Conservation (phyloP, 2,329 filamentous ascomycete genomes). For the Penicillium freii region DNA sequence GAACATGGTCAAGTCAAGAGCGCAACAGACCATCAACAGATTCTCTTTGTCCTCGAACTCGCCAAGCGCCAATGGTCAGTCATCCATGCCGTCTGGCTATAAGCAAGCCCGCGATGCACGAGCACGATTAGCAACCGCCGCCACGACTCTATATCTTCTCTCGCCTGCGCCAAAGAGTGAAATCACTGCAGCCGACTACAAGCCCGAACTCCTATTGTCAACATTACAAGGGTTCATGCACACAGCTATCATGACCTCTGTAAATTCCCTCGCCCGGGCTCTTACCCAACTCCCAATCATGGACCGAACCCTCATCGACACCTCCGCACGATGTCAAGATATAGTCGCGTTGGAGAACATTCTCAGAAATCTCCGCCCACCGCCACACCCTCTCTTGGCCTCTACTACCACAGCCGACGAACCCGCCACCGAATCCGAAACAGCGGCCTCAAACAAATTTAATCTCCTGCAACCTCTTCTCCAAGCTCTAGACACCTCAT, state of each 20-base stretch:
- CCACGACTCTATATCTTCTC: slow-evolving; percentile 75
- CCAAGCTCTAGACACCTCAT: slow-evolving; percentile 78
- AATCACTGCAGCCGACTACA: slow-evolving; percentile 49
- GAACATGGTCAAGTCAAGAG: slow-evolving; percentile 66
- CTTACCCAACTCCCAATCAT: slow-evolving; percentile 77
- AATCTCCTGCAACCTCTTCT: slow-evolving; percentile 72
- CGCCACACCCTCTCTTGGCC: slow-evolving; percentile 64
- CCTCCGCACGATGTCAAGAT: slow-evolving; percentile 83
- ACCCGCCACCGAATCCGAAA: slow-evolving; percentile 25
- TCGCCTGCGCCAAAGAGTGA: slow-evolving; percentile 62
- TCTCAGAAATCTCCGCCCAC: slow-evolving; percentile 66
- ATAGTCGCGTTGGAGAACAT: slow-evolving; percentile 83
- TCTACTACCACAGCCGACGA: slow-evolving; percentile 24
- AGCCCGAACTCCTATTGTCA: slow-evolving; percentile 70
- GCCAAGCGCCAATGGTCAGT: slow-evolving; percentile 22
- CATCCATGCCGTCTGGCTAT: slow-evolving; percentile 49
- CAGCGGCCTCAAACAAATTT: slow-evolving; percentile 18
- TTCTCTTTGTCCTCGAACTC: slow-evolving; percentile 69
- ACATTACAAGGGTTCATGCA: slow-evolving; percentile 80
- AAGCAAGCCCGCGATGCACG: slow-evolving; percentile 71
- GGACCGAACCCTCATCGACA: slow-evolving; percentile 76
- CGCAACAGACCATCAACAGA: slow-evolving; percentile 77
- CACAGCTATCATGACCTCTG: slow-evolving; percentile 73
- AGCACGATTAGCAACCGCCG: slow-evolving; percentile 68
- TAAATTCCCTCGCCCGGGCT: slow-evolving; percentile 70